Percentiles rank a stretch among this genome's conserved stretches.
phyloP scores from a whole-genome alignment of 2,329 filamentous ascomycete genomes.

The Hypoxylon sp. region DNA sequence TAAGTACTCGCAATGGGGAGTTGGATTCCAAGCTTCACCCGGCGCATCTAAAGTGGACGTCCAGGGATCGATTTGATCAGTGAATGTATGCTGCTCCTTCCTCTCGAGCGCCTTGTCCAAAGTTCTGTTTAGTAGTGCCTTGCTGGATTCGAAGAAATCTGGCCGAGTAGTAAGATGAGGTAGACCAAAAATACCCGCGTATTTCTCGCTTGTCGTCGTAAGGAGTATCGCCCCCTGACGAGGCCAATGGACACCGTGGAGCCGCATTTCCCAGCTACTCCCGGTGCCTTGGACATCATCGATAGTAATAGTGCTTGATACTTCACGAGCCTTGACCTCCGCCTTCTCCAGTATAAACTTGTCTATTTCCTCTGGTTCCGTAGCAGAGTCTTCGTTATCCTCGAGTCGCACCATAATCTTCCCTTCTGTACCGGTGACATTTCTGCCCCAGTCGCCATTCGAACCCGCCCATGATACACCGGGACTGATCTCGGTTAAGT shows the following conservation, averaged over 20 bases:
- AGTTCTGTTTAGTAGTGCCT: constrained; percentile 78
- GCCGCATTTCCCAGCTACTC: constrained; percentile 81
- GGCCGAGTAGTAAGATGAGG: constrained; percentile 80
- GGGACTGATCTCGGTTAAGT: constrained; percentile 74
- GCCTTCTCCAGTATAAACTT: constrained; percentile 54
- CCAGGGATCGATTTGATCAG: constrained; percentile 79
- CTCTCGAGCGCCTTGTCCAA: constrained; percentile 75
- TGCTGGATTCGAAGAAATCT: constrained; percentile 69
- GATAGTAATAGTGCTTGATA: constrained; percentile 77
- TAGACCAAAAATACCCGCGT: constrained; percentile 89
- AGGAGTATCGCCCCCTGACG: constrained; percentile 83
- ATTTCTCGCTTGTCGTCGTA: constrained; percentile 93
- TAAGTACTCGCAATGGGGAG: constrained; percentile 89
- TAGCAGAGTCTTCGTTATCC: constrained; percentile 61
- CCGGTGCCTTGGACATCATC: constrained; percentile 78
- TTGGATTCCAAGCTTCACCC: constrained; percentile 69
- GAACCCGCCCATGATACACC: constrained; percentile 73
- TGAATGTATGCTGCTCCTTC: constrained; percentile 69
- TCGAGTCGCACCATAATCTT: constrained; percentile 77
- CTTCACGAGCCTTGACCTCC: constrained; percentile 73
- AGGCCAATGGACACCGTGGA: constrained; percentile 90
- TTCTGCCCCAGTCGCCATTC: constrained; percentile 77
- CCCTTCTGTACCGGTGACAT: constrained; percentile 81
- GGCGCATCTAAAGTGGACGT: constrained; percentile 74
- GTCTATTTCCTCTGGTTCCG: constrained; percentile 59